Evolutionary conservation across 331 rosid species (phyloP).

Genomic region (Pyrus hybrid): DNA sequence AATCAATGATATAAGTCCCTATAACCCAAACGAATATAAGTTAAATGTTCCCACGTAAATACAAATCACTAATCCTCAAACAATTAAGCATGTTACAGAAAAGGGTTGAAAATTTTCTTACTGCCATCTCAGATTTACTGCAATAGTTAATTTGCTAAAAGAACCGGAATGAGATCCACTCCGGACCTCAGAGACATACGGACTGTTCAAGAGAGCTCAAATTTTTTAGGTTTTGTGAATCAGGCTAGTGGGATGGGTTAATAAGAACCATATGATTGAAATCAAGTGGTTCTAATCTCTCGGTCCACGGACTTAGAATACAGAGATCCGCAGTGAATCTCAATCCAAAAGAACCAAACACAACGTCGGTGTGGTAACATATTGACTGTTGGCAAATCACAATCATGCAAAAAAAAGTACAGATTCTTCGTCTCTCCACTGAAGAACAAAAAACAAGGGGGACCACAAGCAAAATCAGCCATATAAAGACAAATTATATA

Average conservation of each 20-base stretch:
- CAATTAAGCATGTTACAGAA: not conserved
- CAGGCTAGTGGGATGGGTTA: too few species aligned
- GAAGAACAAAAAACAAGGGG: conserved; percentile 16
- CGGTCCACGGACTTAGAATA: too few species aligned
- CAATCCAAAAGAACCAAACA: too few species aligned
- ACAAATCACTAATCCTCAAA: not conserved
- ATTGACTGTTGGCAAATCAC: not conserved
- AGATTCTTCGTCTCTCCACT: not conserved
- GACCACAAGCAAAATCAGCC: conserved; percentile 24
- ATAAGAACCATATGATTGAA: too few species aligned
- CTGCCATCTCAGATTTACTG: not conserved
- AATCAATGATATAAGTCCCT: not conserved
- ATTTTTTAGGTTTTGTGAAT: too few species aligned
- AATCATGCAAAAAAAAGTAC: not conserved
- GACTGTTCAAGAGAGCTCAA: too few species aligned
- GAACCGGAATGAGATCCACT: not conserved
- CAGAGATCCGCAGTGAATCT: too few species aligned
- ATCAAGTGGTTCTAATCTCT: too few species aligned
- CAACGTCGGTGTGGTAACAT: conserved; percentile 13
- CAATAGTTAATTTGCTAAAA: not conserved
- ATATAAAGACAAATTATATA: not conserved
- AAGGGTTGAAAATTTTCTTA: not conserved
- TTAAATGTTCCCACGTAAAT: not conserved
- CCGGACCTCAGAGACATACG: too few species aligned
- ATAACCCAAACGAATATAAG: not conserved